Evolutionary conservation across 2,329 filamentous ascomycete species (phyloP).

Genomic region (Xenosphaeropsis pyriputrescens): DNA sequence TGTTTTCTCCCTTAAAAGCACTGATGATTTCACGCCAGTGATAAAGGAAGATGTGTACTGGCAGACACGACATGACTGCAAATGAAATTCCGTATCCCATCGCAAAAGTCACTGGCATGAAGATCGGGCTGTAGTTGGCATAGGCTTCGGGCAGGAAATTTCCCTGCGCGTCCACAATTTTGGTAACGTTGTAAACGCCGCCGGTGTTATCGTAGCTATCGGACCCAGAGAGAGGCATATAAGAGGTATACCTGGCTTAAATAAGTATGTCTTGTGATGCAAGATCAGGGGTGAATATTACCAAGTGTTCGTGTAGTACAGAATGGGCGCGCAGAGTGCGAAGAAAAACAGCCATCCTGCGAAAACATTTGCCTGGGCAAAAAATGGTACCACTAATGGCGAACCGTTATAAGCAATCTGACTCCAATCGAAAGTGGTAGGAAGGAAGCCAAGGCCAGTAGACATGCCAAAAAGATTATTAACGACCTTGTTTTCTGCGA

Average conservation of each 20-base stretch:
- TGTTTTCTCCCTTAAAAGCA: background rate
- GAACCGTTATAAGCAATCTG: too few relatives aligned
- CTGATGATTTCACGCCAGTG: constrained; percentile 21
- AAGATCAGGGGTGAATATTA: too few relatives aligned
- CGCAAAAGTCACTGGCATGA: constrained; percentile 57
- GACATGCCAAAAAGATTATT: background rate
- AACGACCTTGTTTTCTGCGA: too few relatives aligned
- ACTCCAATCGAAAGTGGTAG: constrained; percentile 64
- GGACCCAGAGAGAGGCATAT: constrained; percentile 55
- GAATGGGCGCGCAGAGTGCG: constrained; percentile 10
- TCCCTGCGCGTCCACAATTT: constrained; percentile 44
- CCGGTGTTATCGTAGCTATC: constrained; percentile 60
- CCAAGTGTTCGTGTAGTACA: constrained; percentile 56
- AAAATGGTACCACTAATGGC: too few relatives aligned
- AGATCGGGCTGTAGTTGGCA: constrained; percentile 50
- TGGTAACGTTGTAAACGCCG: constrained; percentile 44
- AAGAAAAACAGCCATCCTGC: too few relatives aligned
- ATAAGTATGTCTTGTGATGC: too few relatives aligned
- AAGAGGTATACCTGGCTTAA: constrained; percentile 31
- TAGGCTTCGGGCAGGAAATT: constrained; percentile 51
- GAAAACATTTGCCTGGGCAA: too few relatives aligned
- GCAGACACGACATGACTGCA: constrained; percentile 50
- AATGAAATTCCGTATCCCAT: constrained; percentile 57
- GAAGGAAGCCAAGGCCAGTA: constrained; percentile 51
- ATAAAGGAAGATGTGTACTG: constrained; percentile 55